These are phyloP conservation scores for Carpinus viminea DNA, from an alignment of 306 rosid genomes.

Conservation along the genomic window DNA sequence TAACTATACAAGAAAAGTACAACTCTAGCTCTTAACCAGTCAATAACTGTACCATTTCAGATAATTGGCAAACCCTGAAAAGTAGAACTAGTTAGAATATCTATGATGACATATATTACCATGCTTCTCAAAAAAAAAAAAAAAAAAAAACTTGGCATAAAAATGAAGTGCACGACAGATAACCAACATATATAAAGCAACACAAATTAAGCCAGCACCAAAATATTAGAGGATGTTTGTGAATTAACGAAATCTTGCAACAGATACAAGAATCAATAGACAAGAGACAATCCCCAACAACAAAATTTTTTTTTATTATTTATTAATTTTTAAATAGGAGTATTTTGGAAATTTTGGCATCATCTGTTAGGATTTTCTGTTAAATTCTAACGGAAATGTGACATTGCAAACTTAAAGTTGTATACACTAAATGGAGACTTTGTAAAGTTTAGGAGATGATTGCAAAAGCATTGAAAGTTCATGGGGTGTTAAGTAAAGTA, in stretches of 20 bases:
- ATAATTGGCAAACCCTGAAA: slow-evolving; percentile 51
- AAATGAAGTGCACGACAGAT: too few species aligned
- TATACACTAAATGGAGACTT: too few species aligned
- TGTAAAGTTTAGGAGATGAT: too few species aligned
- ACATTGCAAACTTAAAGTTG: too few species aligned
- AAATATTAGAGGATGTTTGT: not conserved
- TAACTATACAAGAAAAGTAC: slow-evolving; percentile 29
- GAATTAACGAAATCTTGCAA: not conserved
- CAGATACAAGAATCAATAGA: not conserved
- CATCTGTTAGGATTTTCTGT: too few species aligned
- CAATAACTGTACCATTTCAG: slow-evolving; percentile 38
- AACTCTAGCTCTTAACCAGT: slow-evolving; percentile 37
- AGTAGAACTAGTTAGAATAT: slow-evolving; percentile 19
- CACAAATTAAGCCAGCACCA: not conserved
- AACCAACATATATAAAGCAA: not conserved
- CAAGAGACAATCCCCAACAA: not conserved
- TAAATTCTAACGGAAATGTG: too few species aligned
- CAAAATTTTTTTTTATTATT: too few species aligned
- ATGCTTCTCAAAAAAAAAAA: not conserved
- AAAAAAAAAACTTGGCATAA: not conserved
- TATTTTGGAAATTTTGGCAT: too few species aligned
- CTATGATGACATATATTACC: slow-evolving; percentile 2
- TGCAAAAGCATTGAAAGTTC: too few species aligned
- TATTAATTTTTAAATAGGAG: too few species aligned
- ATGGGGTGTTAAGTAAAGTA: too few species aligned